Percentiles rank a stretch among this genome's conserved stretches.
Evolutionary conservation across 2,329 filamentous ascomycete species (phyloP).

Genomic region (Colletotrichum phormii): DNA sequence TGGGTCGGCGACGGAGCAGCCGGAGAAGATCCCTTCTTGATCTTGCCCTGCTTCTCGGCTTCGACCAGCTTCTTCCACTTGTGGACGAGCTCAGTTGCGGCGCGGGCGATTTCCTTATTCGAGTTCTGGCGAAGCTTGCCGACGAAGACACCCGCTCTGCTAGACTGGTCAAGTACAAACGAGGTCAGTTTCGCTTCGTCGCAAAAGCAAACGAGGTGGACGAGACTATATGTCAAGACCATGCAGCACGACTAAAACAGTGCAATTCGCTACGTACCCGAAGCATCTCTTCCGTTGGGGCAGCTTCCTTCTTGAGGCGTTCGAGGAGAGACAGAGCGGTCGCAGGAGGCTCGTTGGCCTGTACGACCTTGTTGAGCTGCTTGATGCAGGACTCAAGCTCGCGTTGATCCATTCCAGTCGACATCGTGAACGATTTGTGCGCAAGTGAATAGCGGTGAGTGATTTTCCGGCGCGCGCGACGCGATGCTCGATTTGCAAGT

Average conservation of each 20-base stretch:
- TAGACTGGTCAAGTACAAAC: constrained; percentile 63
- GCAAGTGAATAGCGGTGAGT: not conserved
- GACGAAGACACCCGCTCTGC: constrained; percentile 90
- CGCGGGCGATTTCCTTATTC: constrained; percentile 82
- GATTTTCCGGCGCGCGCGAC: constrained; percentile 6
- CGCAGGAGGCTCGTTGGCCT: constrained; percentile 78
- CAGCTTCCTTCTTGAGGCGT: constrained; percentile 82
- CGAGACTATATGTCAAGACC: constrained; percentile 7
- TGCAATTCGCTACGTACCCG: constrained; percentile 65
- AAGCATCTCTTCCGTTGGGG: constrained; percentile 89
- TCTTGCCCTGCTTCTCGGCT: constrained; percentile 64
- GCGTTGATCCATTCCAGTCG: constrained; percentile 76
- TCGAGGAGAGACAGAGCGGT: constrained; percentile 81
- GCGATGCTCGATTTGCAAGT: not conserved
- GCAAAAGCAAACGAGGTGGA: not conserved
- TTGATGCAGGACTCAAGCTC: constrained; percentile 83
- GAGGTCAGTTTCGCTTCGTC: constrained; percentile 22
- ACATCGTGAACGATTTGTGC: constrained; percentile 15
- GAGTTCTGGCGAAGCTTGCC: constrained; percentile 82
- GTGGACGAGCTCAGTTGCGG: constrained; percentile 84
- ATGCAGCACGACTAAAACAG: not conserved
- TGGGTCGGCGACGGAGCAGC: constrained; percentile 66
- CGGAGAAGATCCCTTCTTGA: constrained; percentile 48
- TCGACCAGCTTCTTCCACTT: constrained; percentile 90
- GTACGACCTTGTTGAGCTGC: constrained; percentile 82